These are phyloP conservation scores for Talaromyces borbonicus DNA, from an alignment of 495 filamentous ascomycete species.

Conservation along the genomic window DNA sequence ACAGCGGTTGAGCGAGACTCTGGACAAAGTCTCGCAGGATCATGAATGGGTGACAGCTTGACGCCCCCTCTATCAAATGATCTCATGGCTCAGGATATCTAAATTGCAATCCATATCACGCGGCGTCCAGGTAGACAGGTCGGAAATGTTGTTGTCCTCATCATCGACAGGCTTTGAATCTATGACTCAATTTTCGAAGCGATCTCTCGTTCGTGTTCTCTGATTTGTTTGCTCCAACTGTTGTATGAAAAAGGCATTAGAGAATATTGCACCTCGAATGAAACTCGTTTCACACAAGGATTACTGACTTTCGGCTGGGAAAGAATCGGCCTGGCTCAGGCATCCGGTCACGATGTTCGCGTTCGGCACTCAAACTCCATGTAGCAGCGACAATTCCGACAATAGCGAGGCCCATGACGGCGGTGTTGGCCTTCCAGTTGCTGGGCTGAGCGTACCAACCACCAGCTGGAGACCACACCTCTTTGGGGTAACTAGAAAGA, in stretches of 20 bases:
- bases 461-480: slow-evolving; percentile 97
- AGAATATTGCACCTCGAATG: neutral
- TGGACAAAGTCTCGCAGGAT: slow-evolving; percentile 36
- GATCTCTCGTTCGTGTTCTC: slow-evolving; percentile 65
- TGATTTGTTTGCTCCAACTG: slow-evolving; percentile 90
- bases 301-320: slow-evolving; percentile 87
- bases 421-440: slow-evolving; percentile 94
- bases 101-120: neutral
- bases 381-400: slow-evolving; percentile 62
- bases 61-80: slow-evolving; percentile 6
- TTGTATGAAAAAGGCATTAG: slow-evolving; percentile 12
- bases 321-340: slow-evolving; percentile 83
- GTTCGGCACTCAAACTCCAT: slow-evolving; percentile 76
- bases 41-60: slow-evolving; percentile 37
- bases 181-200: slow-evolving; percentile 48
- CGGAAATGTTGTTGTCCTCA: slow-evolving; percentile 1
- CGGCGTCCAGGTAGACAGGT: slow-evolving; percentile 1
- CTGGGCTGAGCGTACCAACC: slow-evolving; percentile 91
- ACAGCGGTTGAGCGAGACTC: slow-evolving; percentile 35
- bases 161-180: slow-evolving; percentile 4
- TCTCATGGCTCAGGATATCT: neutral
- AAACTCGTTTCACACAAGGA: neutral
- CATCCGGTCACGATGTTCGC: slow-evolving; percentile 71
- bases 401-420: slow-evolving; percentile 64
- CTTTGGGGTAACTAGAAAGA: slow-evolving; percentile 77